These are phyloP conservation scores for Saccharum officinarum DNA, from an alignment of 176 grass and related monocot species.

Conservation along the genomic window DNA sequence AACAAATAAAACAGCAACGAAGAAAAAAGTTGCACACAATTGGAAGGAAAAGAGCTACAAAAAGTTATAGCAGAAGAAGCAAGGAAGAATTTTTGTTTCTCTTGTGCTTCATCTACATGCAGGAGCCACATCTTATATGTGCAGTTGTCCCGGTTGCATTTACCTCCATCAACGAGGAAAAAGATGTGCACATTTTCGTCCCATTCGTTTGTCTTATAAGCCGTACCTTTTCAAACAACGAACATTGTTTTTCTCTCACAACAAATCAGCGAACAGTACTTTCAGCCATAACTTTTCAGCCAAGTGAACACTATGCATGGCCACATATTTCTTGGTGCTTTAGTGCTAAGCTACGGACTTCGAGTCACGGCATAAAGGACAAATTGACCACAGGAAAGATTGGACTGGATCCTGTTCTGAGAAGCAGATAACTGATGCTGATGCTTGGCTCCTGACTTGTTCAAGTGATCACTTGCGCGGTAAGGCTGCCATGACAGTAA, in stretches of 20 bases:
- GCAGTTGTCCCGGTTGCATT: background rate
- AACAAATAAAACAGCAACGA: background rate
- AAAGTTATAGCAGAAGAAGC: background rate
- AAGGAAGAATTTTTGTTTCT: background rate
- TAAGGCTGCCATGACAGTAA: conserved; percentile 19
- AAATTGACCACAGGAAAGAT: conserved; percentile 25
- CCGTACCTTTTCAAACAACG: too few species aligned
- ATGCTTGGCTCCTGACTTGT: background rate
- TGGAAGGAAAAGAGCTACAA: background rate
- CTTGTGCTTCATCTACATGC: background rate
- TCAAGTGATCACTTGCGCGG: conserved; percentile 36
- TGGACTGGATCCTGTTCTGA: background rate
- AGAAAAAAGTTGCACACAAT: background rate
- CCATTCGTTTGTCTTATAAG: too few species aligned
- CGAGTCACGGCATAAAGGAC: conserved; percentile 13
- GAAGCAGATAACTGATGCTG: background rate
- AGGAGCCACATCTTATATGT: too few species aligned
- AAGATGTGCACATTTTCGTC: background rate
- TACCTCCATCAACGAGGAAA: background rate
- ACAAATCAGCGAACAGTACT: too few species aligned
- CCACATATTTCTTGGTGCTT: conserved; percentile 20
- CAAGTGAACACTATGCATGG: background rate
- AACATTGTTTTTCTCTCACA: too few species aligned
- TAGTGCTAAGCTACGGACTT: conserved; percentile 20
- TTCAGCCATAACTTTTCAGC: too few species aligned